phyloP scores from a whole-genome alignment of 2,329 filamentous ascomycete species.

The Teratosphaeria pseudoeucalypti region DNA sequence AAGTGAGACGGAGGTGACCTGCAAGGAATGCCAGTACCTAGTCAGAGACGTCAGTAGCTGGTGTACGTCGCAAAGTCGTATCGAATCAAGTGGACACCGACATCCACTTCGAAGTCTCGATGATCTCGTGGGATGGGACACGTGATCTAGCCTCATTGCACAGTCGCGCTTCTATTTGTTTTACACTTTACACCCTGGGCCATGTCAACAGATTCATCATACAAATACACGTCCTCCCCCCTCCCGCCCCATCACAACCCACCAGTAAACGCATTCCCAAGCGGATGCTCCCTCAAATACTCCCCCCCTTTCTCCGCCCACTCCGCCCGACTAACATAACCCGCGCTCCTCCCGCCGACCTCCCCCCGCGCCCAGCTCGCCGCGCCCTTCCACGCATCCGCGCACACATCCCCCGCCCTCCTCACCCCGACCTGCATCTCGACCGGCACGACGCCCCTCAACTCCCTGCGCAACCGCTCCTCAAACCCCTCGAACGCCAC shows the following conservation, averaged over 20 bases:
- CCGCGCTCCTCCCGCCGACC: conserved; percentile 40
- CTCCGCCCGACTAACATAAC: conserved; percentile 55
- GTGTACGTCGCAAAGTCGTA: too few relatives aligned
- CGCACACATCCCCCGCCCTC: conserved; percentile 60
- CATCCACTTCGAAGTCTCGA: too few relatives aligned
- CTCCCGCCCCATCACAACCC: not conserved
- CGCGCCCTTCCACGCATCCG: conserved; percentile 91
- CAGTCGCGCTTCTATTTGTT: too few relatives aligned
- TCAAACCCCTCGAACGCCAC: conserved; percentile 81
- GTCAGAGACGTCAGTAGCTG: too few relatives aligned
- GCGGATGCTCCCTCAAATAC: conserved; percentile 3
- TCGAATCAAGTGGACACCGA: too few relatives aligned
- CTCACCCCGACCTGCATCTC: conserved; percentile 59
- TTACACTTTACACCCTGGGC: too few relatives aligned
- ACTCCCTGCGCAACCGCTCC: conserved; percentile 62
- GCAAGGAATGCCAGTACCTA: too few relatives aligned
- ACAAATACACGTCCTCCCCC: not conserved
- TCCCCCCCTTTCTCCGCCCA: conserved; percentile 5
- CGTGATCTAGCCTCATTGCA: too few relatives aligned
- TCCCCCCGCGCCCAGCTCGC: conserved; percentile 65
- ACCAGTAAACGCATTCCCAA: conserved; percentile 2
- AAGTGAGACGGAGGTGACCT: too few relatives aligned
- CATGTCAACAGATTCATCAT: not conserved
- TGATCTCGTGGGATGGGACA: too few relatives aligned
- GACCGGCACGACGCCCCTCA: conserved; percentile 61